Evolutionary conservation across 148 eudicot species (phyloP).

Genomic region (Simmondsia chinensis): DNA sequence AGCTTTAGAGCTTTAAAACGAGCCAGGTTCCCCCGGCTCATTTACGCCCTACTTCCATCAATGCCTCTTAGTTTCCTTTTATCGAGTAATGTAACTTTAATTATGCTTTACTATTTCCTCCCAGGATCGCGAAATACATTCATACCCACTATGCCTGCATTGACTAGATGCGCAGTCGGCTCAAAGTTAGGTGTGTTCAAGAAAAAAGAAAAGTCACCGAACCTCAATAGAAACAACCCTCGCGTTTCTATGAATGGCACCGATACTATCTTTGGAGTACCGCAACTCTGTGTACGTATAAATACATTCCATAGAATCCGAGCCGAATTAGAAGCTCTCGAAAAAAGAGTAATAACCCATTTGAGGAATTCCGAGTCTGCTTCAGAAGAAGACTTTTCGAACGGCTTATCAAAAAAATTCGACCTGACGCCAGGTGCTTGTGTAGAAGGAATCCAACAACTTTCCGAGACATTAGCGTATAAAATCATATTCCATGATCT

Average conservation of each 20-base stretch:
- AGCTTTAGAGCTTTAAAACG: too few relatives aligned
- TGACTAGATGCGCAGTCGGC: constrained; percentile 75
- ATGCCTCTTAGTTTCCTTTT: too few relatives aligned
- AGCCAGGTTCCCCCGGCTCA: too few relatives aligned
- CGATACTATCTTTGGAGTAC: constrained; percentile 39
- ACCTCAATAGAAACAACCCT: constrained; percentile 56
- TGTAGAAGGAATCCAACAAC: constrained; percentile 74
- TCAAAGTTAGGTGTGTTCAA: constrained; percentile 68
- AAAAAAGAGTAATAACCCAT: constrained; percentile 77
- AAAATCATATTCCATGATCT: constrained; percentile 67
- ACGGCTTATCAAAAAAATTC: constrained; percentile 51
- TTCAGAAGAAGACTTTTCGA: constrained; percentile 57
- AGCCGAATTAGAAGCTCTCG: constrained; percentile 51
- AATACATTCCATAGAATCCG: constrained; percentile 59
- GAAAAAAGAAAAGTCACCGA: constrained; percentile 68
- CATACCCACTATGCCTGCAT: constrained; percentile 84
- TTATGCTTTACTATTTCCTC: constrained; percentile 12
- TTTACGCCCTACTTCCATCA: too few relatives aligned
- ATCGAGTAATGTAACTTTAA: too few relatives aligned
- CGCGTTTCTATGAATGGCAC: constrained; percentile 70
- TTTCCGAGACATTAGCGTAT: constrained; percentile 58
- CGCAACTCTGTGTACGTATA: constrained; percentile 68
- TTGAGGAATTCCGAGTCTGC: constrained; percentile 91
- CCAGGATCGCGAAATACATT: constrained; percentile 81
- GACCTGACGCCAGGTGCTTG: constrained; percentile 72